Evolutionary conservation across 768 basidiomycete species (phyloP).

Genomic region (Agaricus subrufescens): DNA sequence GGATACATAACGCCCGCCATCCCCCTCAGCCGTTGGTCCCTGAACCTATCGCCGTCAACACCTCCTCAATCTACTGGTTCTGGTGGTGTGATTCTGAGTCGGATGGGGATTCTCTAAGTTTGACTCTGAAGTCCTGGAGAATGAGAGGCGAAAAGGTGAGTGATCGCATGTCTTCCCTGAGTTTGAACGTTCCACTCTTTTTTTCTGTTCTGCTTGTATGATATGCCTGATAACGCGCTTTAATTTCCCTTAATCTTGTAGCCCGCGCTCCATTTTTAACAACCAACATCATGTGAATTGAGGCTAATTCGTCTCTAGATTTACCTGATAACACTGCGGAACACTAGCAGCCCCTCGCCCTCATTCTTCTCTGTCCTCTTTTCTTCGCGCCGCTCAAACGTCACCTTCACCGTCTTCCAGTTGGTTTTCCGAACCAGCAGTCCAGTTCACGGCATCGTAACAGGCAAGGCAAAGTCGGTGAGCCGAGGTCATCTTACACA

Average conservation of each 20-base stretch:
- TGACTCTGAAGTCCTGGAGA: conserved; percentile 14
- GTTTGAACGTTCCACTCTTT: conserved; percentile 20
- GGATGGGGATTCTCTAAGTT: conserved; percentile 33
- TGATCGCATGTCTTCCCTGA: conserved; percentile 11
- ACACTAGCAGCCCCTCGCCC: neutral
- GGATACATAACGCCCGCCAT: conserved; percentile 20
- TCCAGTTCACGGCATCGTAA: conserved; percentile 5
- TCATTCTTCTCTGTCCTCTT: conserved; percentile 4
- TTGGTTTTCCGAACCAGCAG: conserved; percentile 30
- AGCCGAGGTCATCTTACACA: conserved; percentile 2
- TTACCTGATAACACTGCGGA: neutral
- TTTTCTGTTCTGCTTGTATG: neutral
- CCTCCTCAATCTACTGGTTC: conserved; percentile 13
- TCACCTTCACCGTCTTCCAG: neutral
- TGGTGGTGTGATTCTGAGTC: conserved; percentile 28
- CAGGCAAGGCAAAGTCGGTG: neutral
- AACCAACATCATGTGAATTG: neutral
- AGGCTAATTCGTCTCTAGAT: neutral
- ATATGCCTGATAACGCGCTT: neutral
- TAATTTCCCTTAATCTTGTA: conserved; percentile 1
- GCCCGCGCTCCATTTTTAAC: neutral
- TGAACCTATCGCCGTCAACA: conserved; percentile 4
- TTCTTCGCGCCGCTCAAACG: neutral
- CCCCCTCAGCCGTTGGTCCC: neutral
- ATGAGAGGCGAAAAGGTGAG: conserved; percentile 11